Evolutionary conservation across 257 asterid genomes (phyloP), one percentile per base, ranked within the genome.

Genomic region (Leonotis leonurus): DNA sequence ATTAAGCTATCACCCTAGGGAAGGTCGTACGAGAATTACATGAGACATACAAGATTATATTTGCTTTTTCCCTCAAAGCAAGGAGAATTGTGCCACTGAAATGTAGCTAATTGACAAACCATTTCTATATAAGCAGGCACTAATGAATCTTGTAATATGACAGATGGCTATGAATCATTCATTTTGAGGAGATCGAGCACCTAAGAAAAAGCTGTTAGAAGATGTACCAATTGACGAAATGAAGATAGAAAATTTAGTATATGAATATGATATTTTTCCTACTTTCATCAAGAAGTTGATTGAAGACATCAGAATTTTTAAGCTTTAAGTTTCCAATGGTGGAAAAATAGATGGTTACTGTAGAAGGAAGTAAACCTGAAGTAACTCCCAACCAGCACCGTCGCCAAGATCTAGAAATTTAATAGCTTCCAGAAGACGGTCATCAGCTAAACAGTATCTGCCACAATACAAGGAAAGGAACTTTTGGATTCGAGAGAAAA

Each of bases 331-430:
- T 33, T 41, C 9, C 48, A 41, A 41, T 9, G 14, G 14, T 41
- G 5, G 26, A n/a, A 16, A 27, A 5, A 32, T 17, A 41, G 29
- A 2, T 58, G 41, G 62, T 52, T 25, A 33, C 53, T 22, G 27
- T 29, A 8, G 11, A 69, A 51, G 25, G 46, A 36, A 36, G 58
- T 46, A 63, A 70, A 90, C 98, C 96, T 88, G 96, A 27, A 88
- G 87, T 54, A 91, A 72, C 78, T 85, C 95, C 98, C 96, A 91
- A 11, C 96, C 98, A 17, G 96, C 91, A 66, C 88, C 85, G 54
- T 62, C 58, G 11, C 87, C 90, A 24, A 80, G 81, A 74, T 91
- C 98, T 20, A 91, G 82, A 73, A 84, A 91, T 29, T 80, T 80
- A 64, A 91, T 95, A 9, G 90, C 91, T 84, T 88, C 96, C 27